Evolutionary conservation across 352 stramenopile genomes (phyloP).

Genomic region (Lagenidium giganteum): DNA sequence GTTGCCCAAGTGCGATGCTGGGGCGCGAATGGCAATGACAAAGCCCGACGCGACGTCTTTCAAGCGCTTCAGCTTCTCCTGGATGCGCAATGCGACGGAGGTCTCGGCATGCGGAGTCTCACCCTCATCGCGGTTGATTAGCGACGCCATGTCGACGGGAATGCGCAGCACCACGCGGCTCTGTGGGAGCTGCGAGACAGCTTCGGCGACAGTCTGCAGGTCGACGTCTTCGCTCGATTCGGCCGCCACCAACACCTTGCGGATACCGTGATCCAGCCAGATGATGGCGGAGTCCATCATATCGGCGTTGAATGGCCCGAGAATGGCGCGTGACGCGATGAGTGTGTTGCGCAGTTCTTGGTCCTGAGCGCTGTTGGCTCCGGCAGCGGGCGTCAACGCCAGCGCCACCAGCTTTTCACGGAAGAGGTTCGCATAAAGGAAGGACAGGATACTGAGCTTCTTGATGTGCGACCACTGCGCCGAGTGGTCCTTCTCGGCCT

Average conservation of each 20-base stretch:
- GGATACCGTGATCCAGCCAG: slow-evolving; percentile 66
- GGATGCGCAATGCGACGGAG: slow-evolving; percentile 10
- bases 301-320: slow-evolving; percentile 52
- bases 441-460: slow-evolving; percentile 41
- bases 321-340: slow-evolving; percentile 34
- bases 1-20: slow-evolving; percentile 11
- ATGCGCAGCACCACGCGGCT: slow-evolving; percentile 59
- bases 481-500: neutral
- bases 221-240: slow-evolving; percentile 36
- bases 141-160: slow-evolving; percentile 24
- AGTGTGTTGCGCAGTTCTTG: slow-evolving; percentile 46
- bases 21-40: slow-evolving; percentile 30
- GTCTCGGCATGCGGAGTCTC: too few species aligned
- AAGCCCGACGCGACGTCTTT: slow-evolving; percentile 29
- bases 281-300: slow-evolving; percentile 47
- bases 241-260: slow-evolving; percentile 49
- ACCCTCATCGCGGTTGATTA: slow-evolving; percentile 18
- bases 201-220: slow-evolving; percentile 39
- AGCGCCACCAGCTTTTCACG: slow-evolving; percentile 22
- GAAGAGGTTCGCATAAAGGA: slow-evolving; percentile 32
- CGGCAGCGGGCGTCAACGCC: slow-evolving; percentile 22
- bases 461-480: slow-evolving; percentile 13
- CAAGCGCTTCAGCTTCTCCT: slow-evolving; percentile 35
- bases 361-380: too few species aligned
- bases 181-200: slow-evolving; percentile 60